Evolutionary conservation across 345 rosid species (phyloP), one percentile per base, ranked within the genome.

Genomic region (Corchorus capsularis): DNA sequence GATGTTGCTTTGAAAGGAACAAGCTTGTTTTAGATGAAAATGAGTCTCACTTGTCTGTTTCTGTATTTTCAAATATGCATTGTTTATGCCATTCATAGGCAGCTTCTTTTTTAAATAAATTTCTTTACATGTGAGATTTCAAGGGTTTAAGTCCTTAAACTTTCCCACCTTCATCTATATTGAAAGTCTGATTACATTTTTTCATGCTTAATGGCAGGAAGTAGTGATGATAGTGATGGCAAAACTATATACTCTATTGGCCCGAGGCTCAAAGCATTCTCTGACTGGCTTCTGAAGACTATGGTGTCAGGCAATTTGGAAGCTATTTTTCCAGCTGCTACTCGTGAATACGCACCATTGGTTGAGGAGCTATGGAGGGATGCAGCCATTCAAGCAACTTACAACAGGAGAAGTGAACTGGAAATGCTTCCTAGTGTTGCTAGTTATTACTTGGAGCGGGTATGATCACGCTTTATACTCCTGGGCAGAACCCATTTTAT

Each of bases 311-410:
- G 99, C 65, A 91, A 88, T 73, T 82, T 96, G 61, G 98, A 87
- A 63, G 92, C 85, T 63, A 86, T 96, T 79, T 96, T 96, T 80
- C 97, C 98, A 13, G 98, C 97, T 49, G 97, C 98, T 50, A 88
- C 91, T 80, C 97, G 99, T 72, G 99, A 96, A 87, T 96, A 96
- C 75, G 96, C 97, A 5, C 99, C 99, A 63, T 69, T 94, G 63
- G 94, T 92, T 76, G 99, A 91, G 75, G 98, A 94, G 83, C 79
- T 96, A 66, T 94, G 98, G 99, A 89, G 71, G 68, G 97, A 94
- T 84, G 59, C 87, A 11, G 99, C 99, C 15, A 88, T 96, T 75
- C 93, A 85, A 83, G 90, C 92, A 39, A 90, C 98, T 5, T 96
- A 91, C 81, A 89, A 84, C 69, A 85, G 99, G 53, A 88, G 84